Conservation (phyloP, 2,329 filamentous ascomycete species). For the Dactylonectria macrodidyma region DNA sequence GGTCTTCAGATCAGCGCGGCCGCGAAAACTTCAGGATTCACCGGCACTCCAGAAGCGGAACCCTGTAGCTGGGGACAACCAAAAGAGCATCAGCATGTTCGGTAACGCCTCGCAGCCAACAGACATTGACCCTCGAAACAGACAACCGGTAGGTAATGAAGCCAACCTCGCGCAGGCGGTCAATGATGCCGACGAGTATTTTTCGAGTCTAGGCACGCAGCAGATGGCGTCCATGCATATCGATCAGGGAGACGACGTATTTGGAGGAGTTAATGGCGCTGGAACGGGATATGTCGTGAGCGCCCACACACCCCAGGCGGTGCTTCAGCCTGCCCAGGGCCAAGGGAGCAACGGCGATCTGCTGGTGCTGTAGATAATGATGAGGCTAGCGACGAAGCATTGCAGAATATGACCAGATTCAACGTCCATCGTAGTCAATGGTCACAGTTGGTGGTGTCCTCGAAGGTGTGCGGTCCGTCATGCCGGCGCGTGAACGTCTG, state of each 20-base stretch:
- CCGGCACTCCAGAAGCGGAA: constrained; percentile 86
- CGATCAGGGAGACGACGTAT: constrained; percentile 73
- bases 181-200: constrained; percentile 91
- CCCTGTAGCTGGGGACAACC: constrained; percentile 67
- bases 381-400: constrained; percentile 38
- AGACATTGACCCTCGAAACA: constrained; percentile 63
- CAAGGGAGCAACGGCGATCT: constrained; percentile 79
- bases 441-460: constrained; percentile 6
- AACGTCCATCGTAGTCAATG: constrained; percentile 16
- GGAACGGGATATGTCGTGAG: constrained; percentile 80
- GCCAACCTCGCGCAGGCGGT: constrained; percentile 79
- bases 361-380: constrained; percentile 69
- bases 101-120: constrained; percentile 67
- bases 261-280: constrained; percentile 70
- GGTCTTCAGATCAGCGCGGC: constrained; percentile 91
- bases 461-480: not conserved
- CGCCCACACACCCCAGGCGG: constrained; percentile 83
- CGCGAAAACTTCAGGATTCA: constrained; percentile 83
- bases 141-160: constrained; percentile 48
- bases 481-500: not conserved
- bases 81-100: constrained; percentile 74
- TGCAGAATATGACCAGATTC: constrained; percentile 30
- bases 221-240: constrained; percentile 82
- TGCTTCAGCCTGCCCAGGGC: constrained; percentile 78
- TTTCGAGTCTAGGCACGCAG: constrained; percentile 81